Percentiles rank a stretch among this genome's conserved stretches.
These are phyloP conservation scores for Micractinium conductrix DNA, from an alignment of 139 green algal genomes.

Conservation along the genomic window DNA sequence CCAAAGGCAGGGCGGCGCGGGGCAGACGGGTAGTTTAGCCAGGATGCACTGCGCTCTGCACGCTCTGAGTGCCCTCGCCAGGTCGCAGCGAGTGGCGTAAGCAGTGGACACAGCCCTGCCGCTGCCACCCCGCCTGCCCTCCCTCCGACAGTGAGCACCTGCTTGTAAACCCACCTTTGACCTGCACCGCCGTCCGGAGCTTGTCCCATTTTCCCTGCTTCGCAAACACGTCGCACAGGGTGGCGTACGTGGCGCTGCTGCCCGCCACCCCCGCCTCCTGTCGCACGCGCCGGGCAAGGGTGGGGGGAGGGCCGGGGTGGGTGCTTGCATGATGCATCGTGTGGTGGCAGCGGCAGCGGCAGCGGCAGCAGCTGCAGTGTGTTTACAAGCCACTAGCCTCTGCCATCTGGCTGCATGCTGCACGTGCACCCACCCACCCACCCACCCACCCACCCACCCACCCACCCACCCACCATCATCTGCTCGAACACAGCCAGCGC, in stretches of 20 bases:
- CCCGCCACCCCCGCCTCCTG: slow-evolving; percentile 8
- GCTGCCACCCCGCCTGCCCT: neutral
- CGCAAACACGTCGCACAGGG: slow-evolving; percentile 19
- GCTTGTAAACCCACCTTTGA: neutral
- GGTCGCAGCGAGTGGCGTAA: too few species aligned
- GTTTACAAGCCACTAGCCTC: neutral
- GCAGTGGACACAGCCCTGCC: too few species aligned
- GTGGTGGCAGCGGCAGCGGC: neutral
- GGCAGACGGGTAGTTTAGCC: too few species aligned
- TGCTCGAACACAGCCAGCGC: neutral
- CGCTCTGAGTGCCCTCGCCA: too few species aligned
- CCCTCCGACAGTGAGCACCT: neutral
- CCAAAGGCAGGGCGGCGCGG: neutral
- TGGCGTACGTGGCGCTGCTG: neutral
- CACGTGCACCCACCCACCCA: neutral
- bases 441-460: neutral
- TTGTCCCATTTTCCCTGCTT: slow-evolving; percentile 29
- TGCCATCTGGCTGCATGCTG: neutral
- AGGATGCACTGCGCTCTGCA: too few species aligned
- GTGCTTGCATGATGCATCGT: too few species aligned
- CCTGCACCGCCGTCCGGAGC: slow-evolving; percentile 14
- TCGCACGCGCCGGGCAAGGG: neutral
- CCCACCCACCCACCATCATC: neutral
- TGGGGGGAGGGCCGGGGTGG: too few species aligned
- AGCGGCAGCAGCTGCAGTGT: neutral